These are phyloP conservation scores for Umbelopsis isabellina DNA, from an alignment of 192 early-diverging fungal species.

Conservation along the genomic window DNA sequence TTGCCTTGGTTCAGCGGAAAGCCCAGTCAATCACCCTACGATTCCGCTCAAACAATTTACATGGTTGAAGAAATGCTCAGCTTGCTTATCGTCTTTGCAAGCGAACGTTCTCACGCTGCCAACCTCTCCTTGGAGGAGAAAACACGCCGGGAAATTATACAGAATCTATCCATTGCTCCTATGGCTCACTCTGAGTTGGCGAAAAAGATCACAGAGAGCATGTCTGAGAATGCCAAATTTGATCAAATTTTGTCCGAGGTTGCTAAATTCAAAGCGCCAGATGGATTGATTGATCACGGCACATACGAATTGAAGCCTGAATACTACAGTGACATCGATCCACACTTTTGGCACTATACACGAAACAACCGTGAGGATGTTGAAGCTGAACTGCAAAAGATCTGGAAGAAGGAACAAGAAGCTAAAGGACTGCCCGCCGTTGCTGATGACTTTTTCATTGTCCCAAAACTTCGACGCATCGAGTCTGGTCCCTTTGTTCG, in stretches of 20 bases:
- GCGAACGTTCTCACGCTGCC: constrained; percentile 75
- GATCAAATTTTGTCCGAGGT: constrained; percentile 78
- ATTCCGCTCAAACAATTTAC: constrained; percentile 69
- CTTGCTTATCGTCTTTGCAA: constrained; percentile 79
- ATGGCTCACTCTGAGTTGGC: constrained; percentile 84
- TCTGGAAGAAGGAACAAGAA: constrained; percentile 16
- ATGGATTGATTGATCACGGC: constrained; percentile 81
- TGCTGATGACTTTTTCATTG: constrained; percentile 33
- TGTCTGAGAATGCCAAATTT: constrained; percentile 71
- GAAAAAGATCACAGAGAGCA: constrained; percentile 80
- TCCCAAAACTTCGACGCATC: constrained; percentile 59
- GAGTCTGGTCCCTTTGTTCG: constrained; percentile 67
- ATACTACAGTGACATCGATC: constrained; percentile 85
- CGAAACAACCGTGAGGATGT: constrained; percentile 90
- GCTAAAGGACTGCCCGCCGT: constrained; percentile 33
- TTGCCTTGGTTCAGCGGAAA: constrained; percentile 81
- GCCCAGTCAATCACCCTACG: constrained; percentile 56
- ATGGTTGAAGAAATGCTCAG: constrained; percentile 92
- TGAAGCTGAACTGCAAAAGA: constrained; percentile 70
- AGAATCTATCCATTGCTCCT: constrained; percentile 68
- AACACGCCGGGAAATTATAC: constrained; percentile 85
- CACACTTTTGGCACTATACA: constrained; percentile 93
- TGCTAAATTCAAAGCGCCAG: constrained; percentile 80
- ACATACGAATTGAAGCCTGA: constrained; percentile 91
- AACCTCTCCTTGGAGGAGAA: constrained; percentile 65